These are phyloP conservation scores for Alternaria sp. DNA, from an alignment of 2,329 filamentous ascomycete genomes.

Conservation along the genomic window DNA sequence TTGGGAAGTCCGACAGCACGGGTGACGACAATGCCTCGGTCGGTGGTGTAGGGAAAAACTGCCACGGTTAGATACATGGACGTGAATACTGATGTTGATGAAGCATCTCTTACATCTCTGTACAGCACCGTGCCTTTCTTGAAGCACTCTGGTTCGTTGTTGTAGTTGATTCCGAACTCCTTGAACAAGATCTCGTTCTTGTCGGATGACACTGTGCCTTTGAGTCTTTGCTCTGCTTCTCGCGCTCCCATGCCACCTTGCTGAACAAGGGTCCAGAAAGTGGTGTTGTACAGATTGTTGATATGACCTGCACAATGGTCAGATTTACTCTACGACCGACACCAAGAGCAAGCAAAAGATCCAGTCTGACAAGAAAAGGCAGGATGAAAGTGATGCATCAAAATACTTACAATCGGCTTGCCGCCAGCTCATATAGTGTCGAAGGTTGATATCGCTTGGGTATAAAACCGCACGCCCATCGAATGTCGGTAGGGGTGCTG, in stretches of 20 bases:
- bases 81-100: background rate
- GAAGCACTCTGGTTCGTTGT: constrained; percentile 90
- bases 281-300: constrained; percentile 98
- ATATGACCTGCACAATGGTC: constrained; percentile 73
- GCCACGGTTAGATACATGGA: constrained; percentile 15
- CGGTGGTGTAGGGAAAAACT: constrained; percentile 37
- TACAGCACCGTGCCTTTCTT: constrained; percentile 93
- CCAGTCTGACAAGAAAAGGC: background rate
- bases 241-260: constrained; percentile 75
- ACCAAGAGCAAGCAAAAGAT: background rate
- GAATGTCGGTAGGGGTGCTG: constrained; percentile 82
- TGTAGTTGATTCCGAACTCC: constrained; percentile 92
- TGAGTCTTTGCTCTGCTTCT: constrained; percentile 80
- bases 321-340: background rate
- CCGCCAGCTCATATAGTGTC: constrained; percentile 96
- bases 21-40: constrained; percentile 19
- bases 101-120: constrained; percentile 67
- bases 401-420: constrained; percentile 83
- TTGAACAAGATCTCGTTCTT: constrained; percentile 97
- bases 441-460: constrained; percentile 78
- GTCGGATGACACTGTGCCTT: constrained; percentile 81
- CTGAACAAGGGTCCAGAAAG: constrained; percentile 89
- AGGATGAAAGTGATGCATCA: background rate
- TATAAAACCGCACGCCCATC: constrained; percentile 92
- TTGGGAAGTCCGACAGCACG: constrained; percentile 10